A percentile compares a stretch with the other conserved stretches of the same genome.
phyloP scores from a whole-genome alignment of 805 yeast species.

The Candida coquimbonensis region DNA sequence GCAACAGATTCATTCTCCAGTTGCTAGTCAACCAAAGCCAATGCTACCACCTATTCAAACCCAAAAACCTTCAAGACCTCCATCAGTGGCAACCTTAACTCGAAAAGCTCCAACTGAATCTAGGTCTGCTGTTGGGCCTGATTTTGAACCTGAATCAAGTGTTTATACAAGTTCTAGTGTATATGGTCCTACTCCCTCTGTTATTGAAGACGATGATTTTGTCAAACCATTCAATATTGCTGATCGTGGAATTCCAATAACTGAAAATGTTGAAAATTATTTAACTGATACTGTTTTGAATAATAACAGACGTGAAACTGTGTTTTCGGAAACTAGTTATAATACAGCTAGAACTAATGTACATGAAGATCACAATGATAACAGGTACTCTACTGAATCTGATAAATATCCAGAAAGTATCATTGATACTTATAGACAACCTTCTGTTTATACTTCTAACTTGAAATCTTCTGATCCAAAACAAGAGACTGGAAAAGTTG shows the following conservation, averaged over 20 bases:
- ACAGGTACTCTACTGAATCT: background rate
- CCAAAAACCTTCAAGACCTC: background rate
- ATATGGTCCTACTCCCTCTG: conserved; percentile 16
- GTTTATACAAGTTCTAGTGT: conserved; percentile 18
- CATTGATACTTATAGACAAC: conserved; percentile 17
- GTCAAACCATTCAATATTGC: too few relatives aligned
- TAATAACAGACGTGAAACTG: background rate
- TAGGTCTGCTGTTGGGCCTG: background rate
- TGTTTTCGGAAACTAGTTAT: conserved; percentile 2
- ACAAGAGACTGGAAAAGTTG: background rate
- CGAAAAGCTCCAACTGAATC: conserved; percentile 8
- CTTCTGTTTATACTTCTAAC: conserved; percentile 6
- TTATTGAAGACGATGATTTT: background rate
- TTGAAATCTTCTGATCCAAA: conserved; percentile 2
- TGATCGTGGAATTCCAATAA: background rate
- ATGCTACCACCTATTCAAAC: conserved; percentile 3
- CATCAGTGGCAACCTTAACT: background rate
- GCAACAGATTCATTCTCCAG: background rate
- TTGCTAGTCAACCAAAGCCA: background rate
- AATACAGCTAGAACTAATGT: background rate
- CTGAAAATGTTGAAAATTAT: conserved; percentile 9
- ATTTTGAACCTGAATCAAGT: background rate
- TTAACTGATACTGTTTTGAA: background rate
- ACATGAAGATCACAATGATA: background rate
- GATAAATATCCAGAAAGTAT: conserved; percentile 18